These are phyloP conservation scores for Mycocentrospora acerina DNA, from an alignment of 2,329 filamentous ascomycete species.

Conservation along the genomic window DNA sequence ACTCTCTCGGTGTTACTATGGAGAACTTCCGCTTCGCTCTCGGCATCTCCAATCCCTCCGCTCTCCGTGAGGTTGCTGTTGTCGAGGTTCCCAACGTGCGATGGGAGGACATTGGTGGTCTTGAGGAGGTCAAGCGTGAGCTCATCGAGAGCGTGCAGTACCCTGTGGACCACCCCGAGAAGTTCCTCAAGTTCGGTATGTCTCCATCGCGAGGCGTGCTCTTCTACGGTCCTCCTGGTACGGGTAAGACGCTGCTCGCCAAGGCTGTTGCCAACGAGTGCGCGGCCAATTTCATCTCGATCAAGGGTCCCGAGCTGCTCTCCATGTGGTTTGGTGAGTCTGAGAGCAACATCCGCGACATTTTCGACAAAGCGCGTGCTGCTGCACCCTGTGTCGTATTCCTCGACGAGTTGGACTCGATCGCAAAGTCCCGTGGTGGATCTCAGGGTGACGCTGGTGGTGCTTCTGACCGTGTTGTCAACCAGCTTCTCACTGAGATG, in stretches of 20 bases:
- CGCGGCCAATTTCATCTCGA: slow-evolving; percentile 98
- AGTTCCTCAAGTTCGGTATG: slow-evolving; percentile 99
- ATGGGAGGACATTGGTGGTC: slow-evolving; percentile 99
- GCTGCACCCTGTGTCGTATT: slow-evolving; percentile 98
- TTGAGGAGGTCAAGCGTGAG: slow-evolving; percentile 98
- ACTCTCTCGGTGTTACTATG: slow-evolving; percentile 98
- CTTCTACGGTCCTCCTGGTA: slow-evolving; percentile 98
- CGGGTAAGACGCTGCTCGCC: slow-evolving; percentile 99
- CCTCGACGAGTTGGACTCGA: slow-evolving; percentile 97
- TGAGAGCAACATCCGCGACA: slow-evolving; percentile 99
- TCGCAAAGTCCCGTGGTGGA: slow-evolving; percentile 98
- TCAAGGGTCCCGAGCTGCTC: slow-evolving; percentile 96
- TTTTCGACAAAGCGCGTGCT: slow-evolving; percentile 98
- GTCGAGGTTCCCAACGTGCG: slow-evolving; percentile 99
- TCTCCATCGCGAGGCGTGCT: slow-evolving; percentile 97
- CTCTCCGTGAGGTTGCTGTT: slow-evolving; percentile 96
- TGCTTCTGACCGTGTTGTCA: slow-evolving; percentile 98
- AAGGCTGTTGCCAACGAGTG: slow-evolving; percentile 99
- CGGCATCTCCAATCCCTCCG: slow-evolving; percentile 96
- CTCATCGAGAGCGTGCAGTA: slow-evolving; percentile 99
- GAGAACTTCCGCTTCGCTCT: slow-evolving; percentile 99
- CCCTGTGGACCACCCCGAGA: slow-evolving; percentile 98
- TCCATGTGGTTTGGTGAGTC: slow-evolving; percentile 99
- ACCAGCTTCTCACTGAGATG: slow-evolving; percentile 99
- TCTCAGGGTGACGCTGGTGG: slow-evolving; percentile 94